These are phyloP conservation scores for Stygiomarasmius scandens DNA, from an alignment of 1,284 basidiomycete genomes.

Conservation along the genomic window DNA sequence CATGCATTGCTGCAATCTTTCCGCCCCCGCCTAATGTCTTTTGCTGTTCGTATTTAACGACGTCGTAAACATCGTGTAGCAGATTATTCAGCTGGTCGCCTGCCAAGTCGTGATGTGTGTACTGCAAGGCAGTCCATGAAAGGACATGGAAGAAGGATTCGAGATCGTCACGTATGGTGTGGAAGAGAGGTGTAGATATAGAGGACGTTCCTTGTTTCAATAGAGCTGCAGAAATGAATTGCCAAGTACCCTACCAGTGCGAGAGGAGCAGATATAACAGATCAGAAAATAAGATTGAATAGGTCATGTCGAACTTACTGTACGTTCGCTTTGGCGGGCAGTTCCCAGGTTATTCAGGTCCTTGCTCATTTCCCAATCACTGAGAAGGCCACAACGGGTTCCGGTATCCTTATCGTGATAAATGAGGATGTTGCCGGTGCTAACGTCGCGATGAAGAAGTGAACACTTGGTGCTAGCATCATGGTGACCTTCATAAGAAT, in stretches of 20 bases:
- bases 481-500: conserved; percentile 3
- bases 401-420: background rate
- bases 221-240: conserved; percentile 1
- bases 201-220: background rate
- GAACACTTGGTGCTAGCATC: background rate
- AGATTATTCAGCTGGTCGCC: no score
- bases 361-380: conserved; percentile 8
- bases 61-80: no score
- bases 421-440: conserved; percentile 10
- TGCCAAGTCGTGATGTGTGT: no score
- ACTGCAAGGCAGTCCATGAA: background rate
- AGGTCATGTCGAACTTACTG: no score
- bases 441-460: conserved; percentile 9
- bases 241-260: conserved; percentile 4
- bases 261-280: no score
- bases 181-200: background rate
- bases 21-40: no score
- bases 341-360: background rate
- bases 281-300: background rate
- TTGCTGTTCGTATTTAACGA: no score
- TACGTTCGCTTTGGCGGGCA: no score
- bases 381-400: conserved; percentile 3
- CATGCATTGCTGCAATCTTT: no score
- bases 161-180: background rate
- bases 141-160: conserved; percentile 8